Conservation (phyloP, 140 eudicot genomes). For the Stevia rebaudiana region DNA sequence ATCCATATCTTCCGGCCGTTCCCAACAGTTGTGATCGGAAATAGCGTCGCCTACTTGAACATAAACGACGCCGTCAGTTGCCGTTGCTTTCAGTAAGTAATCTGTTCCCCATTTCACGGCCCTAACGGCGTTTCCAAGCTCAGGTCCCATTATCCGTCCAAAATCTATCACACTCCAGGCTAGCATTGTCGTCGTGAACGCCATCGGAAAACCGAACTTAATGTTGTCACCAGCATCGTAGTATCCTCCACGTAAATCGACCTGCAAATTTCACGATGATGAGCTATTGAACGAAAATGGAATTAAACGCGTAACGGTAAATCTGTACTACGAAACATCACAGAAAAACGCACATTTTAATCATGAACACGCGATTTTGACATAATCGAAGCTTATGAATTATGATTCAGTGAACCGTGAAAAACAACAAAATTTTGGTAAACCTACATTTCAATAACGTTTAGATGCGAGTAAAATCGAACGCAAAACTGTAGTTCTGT, state of each 20-base stretch:
- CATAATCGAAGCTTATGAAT: no score
- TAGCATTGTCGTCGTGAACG: slow-evolving; percentile 74
- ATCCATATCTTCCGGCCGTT: slow-evolving; percentile 97
- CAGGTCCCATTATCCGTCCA: slow-evolving; percentile 56
- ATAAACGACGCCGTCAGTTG: slow-evolving; percentile 51
- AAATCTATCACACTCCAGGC: slow-evolving; percentile 95
- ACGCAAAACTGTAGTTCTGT: background rate
- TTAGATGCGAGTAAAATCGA: background rate
- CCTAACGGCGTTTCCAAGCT: slow-evolving; percentile 52
- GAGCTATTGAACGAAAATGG: background rate
- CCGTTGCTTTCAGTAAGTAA: slow-evolving; percentile 84
- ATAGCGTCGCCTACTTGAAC: slow-evolving; percentile 84
- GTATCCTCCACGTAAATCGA: slow-evolving; percentile 87
- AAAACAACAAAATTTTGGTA: background rate
- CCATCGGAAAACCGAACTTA: slow-evolving; percentile 95
- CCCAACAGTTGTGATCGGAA: slow-evolving; percentile 95
- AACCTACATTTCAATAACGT: background rate
- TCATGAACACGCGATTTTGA: background rate
- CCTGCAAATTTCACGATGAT: slow-evolving; percentile 28
- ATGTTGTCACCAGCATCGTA: slow-evolving; percentile 96
- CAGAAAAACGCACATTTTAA: background rate
- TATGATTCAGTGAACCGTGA: no score
- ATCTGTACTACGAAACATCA: background rate
- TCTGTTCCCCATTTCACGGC: slow-evolving; percentile 96
- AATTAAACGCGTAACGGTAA: background rate